Evolutionary conservation across 2,329 filamentous ascomycete species (phyloP).

Genomic region (Zelopaecilomyces penicillatus): DNA sequence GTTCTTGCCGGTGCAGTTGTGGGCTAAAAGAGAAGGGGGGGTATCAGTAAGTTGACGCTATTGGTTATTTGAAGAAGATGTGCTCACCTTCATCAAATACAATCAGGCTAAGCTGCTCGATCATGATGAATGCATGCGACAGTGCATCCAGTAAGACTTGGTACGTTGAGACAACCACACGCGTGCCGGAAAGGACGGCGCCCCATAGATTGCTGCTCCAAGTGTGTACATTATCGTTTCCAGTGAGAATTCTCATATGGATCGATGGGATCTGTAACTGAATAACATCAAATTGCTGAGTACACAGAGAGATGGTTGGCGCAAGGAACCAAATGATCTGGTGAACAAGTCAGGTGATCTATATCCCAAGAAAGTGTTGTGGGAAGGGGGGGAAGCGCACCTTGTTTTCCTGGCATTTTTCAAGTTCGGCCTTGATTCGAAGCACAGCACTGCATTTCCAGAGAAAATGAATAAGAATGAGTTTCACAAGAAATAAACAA

Average conservation of each 20-base stretch:
- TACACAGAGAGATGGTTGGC: constrained; percentile 58
- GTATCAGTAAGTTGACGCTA: constrained; percentile 5
- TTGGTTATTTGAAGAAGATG: not conserved
- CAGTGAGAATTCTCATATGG: constrained; percentile 54
- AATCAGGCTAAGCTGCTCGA: constrained; percentile 56
- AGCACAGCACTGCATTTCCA: constrained; percentile 48
- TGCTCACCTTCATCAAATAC: constrained; percentile 72
- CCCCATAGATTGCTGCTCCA: constrained; percentile 68
- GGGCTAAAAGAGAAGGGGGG: constrained; percentile 41
- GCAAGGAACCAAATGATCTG: constrained; percentile 66
- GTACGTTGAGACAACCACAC: constrained; percentile 70
- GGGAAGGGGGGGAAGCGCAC: constrained; percentile 28
- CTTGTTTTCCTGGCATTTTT: constrained; percentile 43
- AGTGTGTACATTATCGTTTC: constrained; percentile 59
- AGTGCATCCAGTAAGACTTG: constrained; percentile 69
- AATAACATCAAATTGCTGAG: constrained; percentile 58
- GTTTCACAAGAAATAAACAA: too few species aligned
- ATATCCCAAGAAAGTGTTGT: not conserved
- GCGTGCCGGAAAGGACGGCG: constrained; percentile 51
- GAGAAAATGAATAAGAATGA: too few species aligned
- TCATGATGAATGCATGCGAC: constrained; percentile 61
- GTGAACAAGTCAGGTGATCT: not conserved
- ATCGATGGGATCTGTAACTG: constrained; percentile 50
- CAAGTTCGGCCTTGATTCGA: constrained; percentile 57
- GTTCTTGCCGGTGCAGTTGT: constrained; percentile 60